A percentile compares a stretch with the other conserved stretches of the same genome.
Evolutionary conservation across 2,329 filamentous ascomycete species (phyloP).

Genomic region (Ascochyta viciae-villosae): DNA sequence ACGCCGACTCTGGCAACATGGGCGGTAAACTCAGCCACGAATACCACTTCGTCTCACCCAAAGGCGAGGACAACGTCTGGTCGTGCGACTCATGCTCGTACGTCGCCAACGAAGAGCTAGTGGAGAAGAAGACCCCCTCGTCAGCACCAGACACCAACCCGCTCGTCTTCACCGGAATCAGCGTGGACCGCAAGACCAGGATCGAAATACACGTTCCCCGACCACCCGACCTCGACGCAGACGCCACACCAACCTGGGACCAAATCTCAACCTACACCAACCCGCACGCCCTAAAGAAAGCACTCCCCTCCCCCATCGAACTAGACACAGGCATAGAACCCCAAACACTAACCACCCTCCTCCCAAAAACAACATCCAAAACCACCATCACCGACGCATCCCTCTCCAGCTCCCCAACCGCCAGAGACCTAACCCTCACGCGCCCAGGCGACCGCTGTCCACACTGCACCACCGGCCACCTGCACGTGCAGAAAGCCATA

Average conservation of each 20-base stretch:
- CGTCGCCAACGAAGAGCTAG: constrained; percentile 88
- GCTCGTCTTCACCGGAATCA: constrained; percentile 68
- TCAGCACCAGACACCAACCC: constrained; percentile 21
- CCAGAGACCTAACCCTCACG: constrained; percentile 68
- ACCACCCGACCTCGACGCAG: constrained; percentile 1
- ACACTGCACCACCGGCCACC: constrained; percentile 67
- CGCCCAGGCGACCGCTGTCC: constrained; percentile 75
- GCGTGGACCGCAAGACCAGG: constrained; percentile 70
- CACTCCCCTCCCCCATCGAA: constrained; percentile 60
- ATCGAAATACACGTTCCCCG: constrained; percentile 62
- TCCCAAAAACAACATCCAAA: constrained; percentile 25
- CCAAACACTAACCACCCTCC: constrained; percentile 27
- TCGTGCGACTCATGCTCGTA: constrained; percentile 77
- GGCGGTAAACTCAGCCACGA: constrained; percentile 93
- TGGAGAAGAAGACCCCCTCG: constrained; percentile 49
- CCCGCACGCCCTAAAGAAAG: constrained; percentile 69
- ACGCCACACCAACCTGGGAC: constrained; percentile 20
- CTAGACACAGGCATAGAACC: constrained; percentile 73
- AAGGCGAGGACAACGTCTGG: constrained; percentile 86
- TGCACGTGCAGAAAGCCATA: constrained; percentile 75
- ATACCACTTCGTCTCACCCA: constrained; percentile 81
- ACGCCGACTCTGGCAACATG: constrained; percentile 95
- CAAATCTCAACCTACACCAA: constrained; percentile 55
- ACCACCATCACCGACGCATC: constrained; percentile 32
- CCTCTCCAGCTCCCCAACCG: constrained; percentile 8